Conservation (phyloP, 495 filamentous ascomycete species). For the Neurospora sp. region DNA sequence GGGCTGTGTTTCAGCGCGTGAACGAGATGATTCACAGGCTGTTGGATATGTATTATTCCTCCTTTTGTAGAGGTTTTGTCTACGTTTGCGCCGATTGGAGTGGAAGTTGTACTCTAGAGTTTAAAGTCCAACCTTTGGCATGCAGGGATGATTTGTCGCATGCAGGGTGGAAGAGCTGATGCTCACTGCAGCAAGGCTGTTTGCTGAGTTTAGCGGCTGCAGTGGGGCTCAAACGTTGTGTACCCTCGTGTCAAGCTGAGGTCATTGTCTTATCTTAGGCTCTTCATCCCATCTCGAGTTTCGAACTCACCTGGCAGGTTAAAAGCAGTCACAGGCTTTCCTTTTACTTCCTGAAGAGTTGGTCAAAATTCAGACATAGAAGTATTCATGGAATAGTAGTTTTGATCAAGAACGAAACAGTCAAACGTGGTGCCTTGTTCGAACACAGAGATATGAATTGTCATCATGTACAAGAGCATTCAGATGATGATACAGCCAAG, state of each 20-base stretch:
- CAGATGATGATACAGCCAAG: background rate
- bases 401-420: background rate
- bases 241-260: background rate
- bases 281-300: background rate
- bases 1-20: background rate
- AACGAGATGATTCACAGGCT: background rate
- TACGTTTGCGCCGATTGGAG: background rate
- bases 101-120: background rate
- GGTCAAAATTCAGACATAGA: background rate
- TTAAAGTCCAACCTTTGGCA: background rate
- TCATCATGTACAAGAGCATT: background rate
- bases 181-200: background rate
- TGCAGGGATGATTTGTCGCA: background rate
- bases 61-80: background rate
- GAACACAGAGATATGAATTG: background rate
- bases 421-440: background rate
- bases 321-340: background rate
- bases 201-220: background rate
- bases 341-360: background rate
- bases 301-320: background rate
- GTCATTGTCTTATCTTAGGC: background rate
- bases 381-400: background rate
- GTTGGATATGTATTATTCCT: background rate
- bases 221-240: background rate
- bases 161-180: background rate